Conservation (phyloP, 2,329 filamentous ascomycete genomes). For the Aspergillus awamori region DNA sequence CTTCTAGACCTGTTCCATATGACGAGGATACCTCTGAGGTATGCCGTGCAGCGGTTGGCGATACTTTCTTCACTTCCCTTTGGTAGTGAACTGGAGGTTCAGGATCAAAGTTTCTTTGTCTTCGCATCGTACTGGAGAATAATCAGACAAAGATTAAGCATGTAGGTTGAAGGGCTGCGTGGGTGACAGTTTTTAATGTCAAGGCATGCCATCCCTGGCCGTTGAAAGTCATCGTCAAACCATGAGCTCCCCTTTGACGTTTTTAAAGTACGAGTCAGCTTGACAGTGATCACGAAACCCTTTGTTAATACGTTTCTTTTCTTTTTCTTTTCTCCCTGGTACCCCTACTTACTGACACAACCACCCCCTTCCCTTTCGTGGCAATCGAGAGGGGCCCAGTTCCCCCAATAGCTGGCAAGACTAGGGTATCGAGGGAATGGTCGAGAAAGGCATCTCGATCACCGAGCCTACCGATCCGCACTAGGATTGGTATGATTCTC, state of each 20-base stretch:
- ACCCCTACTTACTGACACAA: neutral
- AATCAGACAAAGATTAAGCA: neutral
- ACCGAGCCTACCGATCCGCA: neutral
- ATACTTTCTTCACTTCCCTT: neutral
- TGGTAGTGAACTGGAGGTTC: neutral
- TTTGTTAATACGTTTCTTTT: neutral
- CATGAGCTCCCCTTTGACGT: neutral
- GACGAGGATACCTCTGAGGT: slow-evolving; percentile 7
- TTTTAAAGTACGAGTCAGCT: neutral
- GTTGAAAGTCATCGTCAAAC: neutral
- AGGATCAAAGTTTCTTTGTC: neutral
- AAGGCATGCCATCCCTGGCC: slow-evolving; percentile 1
- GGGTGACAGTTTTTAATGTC: neutral
- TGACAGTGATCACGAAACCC: neutral
- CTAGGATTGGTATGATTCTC: slow-evolving; percentile 1
- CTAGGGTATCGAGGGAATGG: neutral
- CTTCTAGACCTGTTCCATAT: slow-evolving; percentile 24
- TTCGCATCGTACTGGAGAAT: neutral
- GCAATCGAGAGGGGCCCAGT: neutral
- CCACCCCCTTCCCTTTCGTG: neutral
- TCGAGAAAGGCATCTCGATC: slow-evolving; percentile 3
- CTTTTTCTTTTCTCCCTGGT: neutral
- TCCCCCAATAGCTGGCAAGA: slow-evolving; percentile 1
- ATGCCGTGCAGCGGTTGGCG: neutral
- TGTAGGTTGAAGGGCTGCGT: slow-evolving; percentile 5